Base-by-base conservation (phyloP, 2,329 filamentous ascomycete species). In the Atkinsonella hypoxylon region DNA sequence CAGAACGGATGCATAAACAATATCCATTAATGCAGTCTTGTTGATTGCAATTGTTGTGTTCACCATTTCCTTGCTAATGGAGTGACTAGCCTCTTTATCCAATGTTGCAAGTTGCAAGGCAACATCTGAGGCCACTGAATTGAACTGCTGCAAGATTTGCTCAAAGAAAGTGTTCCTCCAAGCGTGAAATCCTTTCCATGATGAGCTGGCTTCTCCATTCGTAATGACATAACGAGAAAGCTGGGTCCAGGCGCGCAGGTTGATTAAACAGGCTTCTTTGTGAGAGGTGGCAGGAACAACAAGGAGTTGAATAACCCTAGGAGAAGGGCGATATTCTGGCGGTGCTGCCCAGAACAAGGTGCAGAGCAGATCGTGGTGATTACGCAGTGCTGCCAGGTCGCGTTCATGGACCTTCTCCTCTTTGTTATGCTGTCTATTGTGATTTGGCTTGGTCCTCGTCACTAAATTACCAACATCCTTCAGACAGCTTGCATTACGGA, bases 351-450 rank as follows among this genome's bases (percentile, higher is more conserved):
- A 86, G 60, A 78, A 85, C 4, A 86, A 68, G 0, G 80, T 82
- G 55, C 77, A 81, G 3, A 86, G 69, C 41, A 86, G 73, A 61
- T 86, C 82, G 52, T 85, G 82, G 53, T 86, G 82, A 53, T 86
- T 86, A 51, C 81, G 70, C 42, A 86, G 65, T 5, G 81, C 79
- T 4, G 79, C 79, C 44, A 85, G 68, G 46, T 86, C 81, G 38
- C 74, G 73, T 56, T 81, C 71, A 51, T 76, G 72, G 11, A 84
- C 72, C 6, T 68, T 71, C 52, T 81, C 73, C 59, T 85, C 81
- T 57, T 82, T 84, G 36, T 77, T 73, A 51, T 81, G 79, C 53
- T 82, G 77, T 10, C 82, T 72, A 55, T 80, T 75, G 56, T 85
- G 82, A 54, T 85, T 85, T 2, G 82, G 82, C 50, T 82, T 71